Evolutionary conservation across 192 early-diverging fungal species (phyloP).

Genomic region (Coemansia sp.): DNA sequence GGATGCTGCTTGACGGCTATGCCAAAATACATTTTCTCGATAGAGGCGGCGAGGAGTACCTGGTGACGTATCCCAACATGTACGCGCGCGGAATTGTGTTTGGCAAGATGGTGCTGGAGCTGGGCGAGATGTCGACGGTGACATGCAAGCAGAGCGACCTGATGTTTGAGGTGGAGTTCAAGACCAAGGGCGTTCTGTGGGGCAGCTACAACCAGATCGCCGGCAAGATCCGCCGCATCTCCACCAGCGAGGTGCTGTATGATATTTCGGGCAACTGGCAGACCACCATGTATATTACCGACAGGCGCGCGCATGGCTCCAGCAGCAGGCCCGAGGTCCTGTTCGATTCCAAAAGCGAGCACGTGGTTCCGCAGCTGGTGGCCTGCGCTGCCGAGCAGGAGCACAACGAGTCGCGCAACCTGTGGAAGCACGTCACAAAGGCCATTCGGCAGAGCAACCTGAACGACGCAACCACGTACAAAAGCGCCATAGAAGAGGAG

Average conservation of each 20-base stretch:
- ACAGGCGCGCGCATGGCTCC: constrained; percentile 2
- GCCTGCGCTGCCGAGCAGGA: constrained; percentile 69
- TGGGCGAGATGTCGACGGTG: constrained; percentile 79
- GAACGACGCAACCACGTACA: constrained; percentile 67
- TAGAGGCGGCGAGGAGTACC: constrained; percentile 63
- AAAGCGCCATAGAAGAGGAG: constrained; percentile 67
- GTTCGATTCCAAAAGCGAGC: constrained; percentile 67
- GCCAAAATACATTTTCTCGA: constrained; percentile 55
- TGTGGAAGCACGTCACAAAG: constrained; percentile 75
- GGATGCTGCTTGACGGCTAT: constrained; percentile 76
- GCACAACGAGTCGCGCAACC: constrained; percentile 74
- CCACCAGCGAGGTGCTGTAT: constrained; percentile 71
- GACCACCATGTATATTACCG: constrained; percentile 57
- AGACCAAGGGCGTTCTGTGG: constrained; percentile 70
- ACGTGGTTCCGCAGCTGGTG: constrained; percentile 68
- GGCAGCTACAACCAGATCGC: constrained; percentile 76
- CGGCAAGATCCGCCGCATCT: constrained; percentile 77
- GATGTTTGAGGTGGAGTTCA: constrained; percentile 82
- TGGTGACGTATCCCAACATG: constrained; percentile 85
- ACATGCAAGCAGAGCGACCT: constrained; percentile 73
- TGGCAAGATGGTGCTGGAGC: constrained; percentile 91
- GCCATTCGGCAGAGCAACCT: constrained; percentile 64
- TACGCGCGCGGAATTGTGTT: constrained; percentile 91
- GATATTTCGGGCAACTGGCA: constrained; percentile 92
- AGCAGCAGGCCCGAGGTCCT: constrained; percentile 55